A percentile compares a stretch with the other conserved stretches of the same genome.
Evolutionary conservation across 139 green algal genomes (phyloP).

Genomic region (Nannochloris sp.): DNA sequence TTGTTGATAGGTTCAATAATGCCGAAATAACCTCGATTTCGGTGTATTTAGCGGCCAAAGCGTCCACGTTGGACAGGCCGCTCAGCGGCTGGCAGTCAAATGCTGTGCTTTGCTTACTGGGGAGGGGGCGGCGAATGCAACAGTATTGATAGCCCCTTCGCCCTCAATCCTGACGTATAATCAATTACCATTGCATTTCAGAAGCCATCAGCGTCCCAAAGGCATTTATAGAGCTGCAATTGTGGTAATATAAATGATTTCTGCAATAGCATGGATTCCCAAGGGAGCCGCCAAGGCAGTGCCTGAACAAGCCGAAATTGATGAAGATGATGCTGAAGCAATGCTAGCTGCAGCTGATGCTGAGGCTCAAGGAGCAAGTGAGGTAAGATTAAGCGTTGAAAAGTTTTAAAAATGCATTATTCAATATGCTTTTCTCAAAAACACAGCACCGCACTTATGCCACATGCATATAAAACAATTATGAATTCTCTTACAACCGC

Average conservation of each 20-base stretch:
- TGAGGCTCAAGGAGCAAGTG: neutral
- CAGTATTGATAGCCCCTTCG: neutral
- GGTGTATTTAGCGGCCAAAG: too few species aligned
- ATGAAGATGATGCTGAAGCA: conserved; percentile 49
- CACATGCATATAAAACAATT: too few species aligned
- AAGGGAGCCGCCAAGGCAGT: conserved; percentile 55
- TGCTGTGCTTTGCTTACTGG: neutral
- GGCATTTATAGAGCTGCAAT: neutral
- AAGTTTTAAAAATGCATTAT: conserved; percentile 2
- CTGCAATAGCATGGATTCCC: conserved; percentile 64
- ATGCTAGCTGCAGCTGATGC: conserved; percentile 30
- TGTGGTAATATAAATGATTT: conserved; percentile 61
- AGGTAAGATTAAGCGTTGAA: too few species aligned
- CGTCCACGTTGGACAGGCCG: too few species aligned
- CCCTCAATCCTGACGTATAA: neutral
- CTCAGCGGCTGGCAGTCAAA: too few species aligned
- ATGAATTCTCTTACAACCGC: neutral
- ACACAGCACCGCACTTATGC: neutral
- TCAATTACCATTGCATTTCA: neutral
- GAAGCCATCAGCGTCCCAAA: neutral
- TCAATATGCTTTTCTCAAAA: neutral
- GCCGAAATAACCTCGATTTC: too few species aligned
- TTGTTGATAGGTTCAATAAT: too few species aligned
- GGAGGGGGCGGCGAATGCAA: neutral
- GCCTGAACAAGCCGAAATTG: conserved; percentile 29